Evolutionary conservation across 2,329 filamentous ascomycete species (phyloP), one percentile per base, ranked within the genome.

Genomic region (Trichothecium sympodiale): DNA sequence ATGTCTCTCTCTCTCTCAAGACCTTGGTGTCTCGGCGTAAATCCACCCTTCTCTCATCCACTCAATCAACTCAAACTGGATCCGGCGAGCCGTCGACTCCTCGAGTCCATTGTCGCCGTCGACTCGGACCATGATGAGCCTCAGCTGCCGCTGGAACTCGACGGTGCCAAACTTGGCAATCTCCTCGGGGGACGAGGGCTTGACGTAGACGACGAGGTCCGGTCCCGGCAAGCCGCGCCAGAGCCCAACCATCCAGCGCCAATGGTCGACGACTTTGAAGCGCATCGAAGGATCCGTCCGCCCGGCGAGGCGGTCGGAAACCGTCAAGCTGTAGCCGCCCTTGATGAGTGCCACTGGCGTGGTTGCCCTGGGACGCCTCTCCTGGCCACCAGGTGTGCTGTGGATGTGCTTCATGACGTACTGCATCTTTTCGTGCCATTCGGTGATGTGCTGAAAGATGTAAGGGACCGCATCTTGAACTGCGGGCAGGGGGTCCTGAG

Each of bases 171-270:
- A 42, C 16, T 46, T 52, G n/a, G 44, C 43, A 31, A 56, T 51
- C 36, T 61, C 60, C 12, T 59, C 56, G 28, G 58, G 55, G 6
- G 48, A 26, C 31, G 48, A 47, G 27, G 54, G 46, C 48, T 65
- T 68, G 14, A 83, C 70, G 49, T 82, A 85, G 18, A 91, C 66
- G 1, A 82, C 82, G 31, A 89, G 61, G 55, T 96, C 89, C 0
- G 89, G 77, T 0, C 83, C 85, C 1, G 88, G 70, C 36, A 84
- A 82, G 8, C 86, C 85, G 8, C 88, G 78, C 89, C 89, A 96
- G 16, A 95, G 71, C 30, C 83, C 89, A 26, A 89, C 89, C 67
- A 91, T 86, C 89, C 89, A 96, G 56, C 93, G 83, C 87, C 89
- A 96, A 60, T 96, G 89, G 49, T 94, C 87, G n/a, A 83, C 71